A percentile compares a stretch with the other conserved stretches of the same genome.
Evolutionary conservation across 2,329 filamentous ascomycete genomes (phyloP).

Genomic region (Alternaria panax): DNA sequence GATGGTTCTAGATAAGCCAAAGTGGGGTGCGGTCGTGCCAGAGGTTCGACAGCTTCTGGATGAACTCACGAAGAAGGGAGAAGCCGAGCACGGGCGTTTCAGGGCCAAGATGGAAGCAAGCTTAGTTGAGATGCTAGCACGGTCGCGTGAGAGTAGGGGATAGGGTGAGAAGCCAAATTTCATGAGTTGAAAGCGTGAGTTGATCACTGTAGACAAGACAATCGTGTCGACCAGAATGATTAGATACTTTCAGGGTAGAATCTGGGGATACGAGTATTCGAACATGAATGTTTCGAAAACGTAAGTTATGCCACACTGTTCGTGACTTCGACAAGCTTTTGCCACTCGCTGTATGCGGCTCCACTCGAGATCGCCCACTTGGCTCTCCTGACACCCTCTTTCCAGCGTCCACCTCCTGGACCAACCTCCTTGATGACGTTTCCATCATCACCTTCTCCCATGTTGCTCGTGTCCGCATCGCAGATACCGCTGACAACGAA

Average conservation of each 20-base stretch:
- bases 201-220: background rate
- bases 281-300: background rate
- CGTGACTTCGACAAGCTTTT: conserved; percentile 82
- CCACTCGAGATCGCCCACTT: conserved; percentile 89
- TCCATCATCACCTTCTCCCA: conserved; percentile 82
- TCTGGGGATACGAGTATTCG: background rate
- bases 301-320: conserved; percentile 57
- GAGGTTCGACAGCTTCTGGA: background rate
- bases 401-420: conserved; percentile 89
- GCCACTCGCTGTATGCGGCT: conserved; percentile 83
- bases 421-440: conserved; percentile 82
- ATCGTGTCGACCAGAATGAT: background rate
- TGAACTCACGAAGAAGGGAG: background rate
- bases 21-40: background rate
- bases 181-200: background rate
- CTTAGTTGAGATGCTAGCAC: background rate
- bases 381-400: conserved; percentile 87
- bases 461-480: conserved; percentile 79
- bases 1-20: background rate
- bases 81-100: background rate
- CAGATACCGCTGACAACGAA: conserved; percentile 87
- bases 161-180: background rate
- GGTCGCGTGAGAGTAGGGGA: background rate
- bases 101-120: background rate
- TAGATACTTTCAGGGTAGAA: background rate